Base-by-base conservation (phyloP, 805 yeast genomes). In the Metschnikowia lunata region DNA sequence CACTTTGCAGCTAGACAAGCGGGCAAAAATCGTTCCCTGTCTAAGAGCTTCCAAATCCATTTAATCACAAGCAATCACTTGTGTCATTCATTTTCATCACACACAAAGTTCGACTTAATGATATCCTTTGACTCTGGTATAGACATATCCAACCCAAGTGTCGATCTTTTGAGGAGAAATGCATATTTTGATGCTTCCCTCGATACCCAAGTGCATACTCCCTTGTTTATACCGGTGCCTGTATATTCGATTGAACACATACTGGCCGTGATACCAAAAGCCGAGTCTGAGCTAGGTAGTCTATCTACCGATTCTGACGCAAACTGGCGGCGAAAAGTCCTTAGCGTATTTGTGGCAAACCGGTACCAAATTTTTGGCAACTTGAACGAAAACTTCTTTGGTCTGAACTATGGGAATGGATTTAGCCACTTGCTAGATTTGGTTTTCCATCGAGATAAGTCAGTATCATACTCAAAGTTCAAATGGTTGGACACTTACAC, bases 221-320 rank as follows among this genome's bases (percentile, higher is more conserved):
- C 74, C 0, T 58, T 71, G 5, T 42, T 67, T 7, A 59, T 69
- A 0, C 74, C 75, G 3, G 47, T 62, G 1, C 67, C 72, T 1
- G 43, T 64, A 8, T 64, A 46, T 42, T 66, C 73, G 8, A 42
- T 66, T 6, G 70, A 68, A 34, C 70, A 67, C 49, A 42, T 65
- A 3, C 42, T 48, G 11, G 45, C 43, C 38, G 56, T 55, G 13
- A 39, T 51, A 10, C 61, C 63, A 5, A 43, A 46, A 33, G 69
- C 70, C 0, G 34, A 48, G 40, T 36, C 18, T 32, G 54, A 39
- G 43, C 38, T 45, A 46, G 46, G 57, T 45, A 37, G 46, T 51
- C 31, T 51, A 48, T 12, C 54, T 42, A 7, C 56, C 18, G 54
- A 56, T 15, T 56, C 62, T 0, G 40, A 60, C n/a, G 47, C 53